Conservation (phyloP, 192 early-diverging fungal species). For the Linnemannia hyalina region DNA sequence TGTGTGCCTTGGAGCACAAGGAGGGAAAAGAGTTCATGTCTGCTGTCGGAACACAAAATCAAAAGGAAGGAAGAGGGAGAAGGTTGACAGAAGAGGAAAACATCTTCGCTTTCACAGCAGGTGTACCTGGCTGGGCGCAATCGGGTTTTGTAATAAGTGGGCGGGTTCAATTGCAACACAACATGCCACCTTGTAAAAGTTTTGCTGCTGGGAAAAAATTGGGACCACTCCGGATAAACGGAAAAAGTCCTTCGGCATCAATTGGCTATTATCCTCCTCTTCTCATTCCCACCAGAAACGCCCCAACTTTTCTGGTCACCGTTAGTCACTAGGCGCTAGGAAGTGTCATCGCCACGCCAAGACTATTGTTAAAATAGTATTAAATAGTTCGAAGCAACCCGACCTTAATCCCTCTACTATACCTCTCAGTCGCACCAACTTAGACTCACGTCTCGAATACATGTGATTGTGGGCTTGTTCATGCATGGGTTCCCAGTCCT, state of each 20-base stretch:
- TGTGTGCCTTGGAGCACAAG: too few species aligned
- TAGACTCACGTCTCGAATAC: neutral
- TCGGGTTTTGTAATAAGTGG: neutral
- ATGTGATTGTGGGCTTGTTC: constrained; percentile 3
- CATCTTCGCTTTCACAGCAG: neutral
- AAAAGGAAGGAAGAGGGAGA: neutral
- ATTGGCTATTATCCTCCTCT: neutral
- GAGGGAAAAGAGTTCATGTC: too few species aligned
- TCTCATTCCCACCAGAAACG: neutral
- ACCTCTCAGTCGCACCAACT: too few species aligned
- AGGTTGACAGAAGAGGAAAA: neutral
- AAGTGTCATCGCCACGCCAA: neutral
- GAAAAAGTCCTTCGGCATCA: neutral
- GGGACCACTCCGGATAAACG: neutral
- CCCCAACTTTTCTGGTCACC: neutral
- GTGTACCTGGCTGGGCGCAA: neutral
- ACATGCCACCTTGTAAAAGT: too few species aligned
- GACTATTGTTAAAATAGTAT: neutral
- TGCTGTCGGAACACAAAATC: neutral
- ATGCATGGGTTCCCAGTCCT: neutral
- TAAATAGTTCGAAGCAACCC: neutral
- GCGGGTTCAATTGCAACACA: too few species aligned
- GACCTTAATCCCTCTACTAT: neutral
- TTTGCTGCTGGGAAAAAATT: too few species aligned
- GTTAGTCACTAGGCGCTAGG: neutral